A percentile compares a stretch with the other conserved stretches of the same genome.
phyloP scores from a whole-genome alignment of 805 yeast genomes.

The Metschnikowia cubensis region DNA sequence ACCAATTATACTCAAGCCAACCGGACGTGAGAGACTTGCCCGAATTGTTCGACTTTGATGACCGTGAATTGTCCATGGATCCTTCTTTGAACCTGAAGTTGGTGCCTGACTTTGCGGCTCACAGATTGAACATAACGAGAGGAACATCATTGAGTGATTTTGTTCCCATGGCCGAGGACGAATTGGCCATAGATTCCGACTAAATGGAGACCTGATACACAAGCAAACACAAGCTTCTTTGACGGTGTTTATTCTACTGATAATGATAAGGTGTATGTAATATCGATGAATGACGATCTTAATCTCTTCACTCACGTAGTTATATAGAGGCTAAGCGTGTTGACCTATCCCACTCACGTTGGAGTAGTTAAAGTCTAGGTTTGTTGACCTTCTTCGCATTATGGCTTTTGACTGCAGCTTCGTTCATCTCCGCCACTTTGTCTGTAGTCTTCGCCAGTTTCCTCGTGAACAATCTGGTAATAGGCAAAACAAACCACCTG shows the following conservation, averaged over 20 bases:
- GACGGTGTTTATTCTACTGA: not conserved
- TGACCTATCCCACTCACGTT: constrained; percentile 20
- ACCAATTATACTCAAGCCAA: constrained; percentile 36
- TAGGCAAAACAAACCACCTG: constrained; percentile 45
- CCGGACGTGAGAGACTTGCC: constrained; percentile 45
- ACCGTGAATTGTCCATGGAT: constrained; percentile 46
- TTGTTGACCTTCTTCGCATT: constrained; percentile 26
- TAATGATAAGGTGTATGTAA: constrained; percentile 1
- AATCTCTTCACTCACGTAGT: not conserved
- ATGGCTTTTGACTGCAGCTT: constrained; percentile 8
- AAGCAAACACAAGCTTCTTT: not conserved
- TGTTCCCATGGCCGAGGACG: constrained; percentile 31
- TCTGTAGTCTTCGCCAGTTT: constrained; percentile 1
- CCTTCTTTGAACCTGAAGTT: constrained; percentile 37
- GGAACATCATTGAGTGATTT: constrained; percentile 29
- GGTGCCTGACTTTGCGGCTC: constrained; percentile 40
- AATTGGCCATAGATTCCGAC: constrained; percentile 31
- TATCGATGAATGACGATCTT: constrained; percentile 2
- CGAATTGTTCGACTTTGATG: constrained; percentile 48
- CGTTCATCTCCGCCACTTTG: constrained; percentile 3
- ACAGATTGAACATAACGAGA: constrained; percentile 25
- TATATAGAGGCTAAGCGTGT: constrained; percentile 32
- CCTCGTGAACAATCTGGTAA: constrained; percentile 21
- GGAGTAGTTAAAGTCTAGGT: constrained; percentile 28
- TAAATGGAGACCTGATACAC: constrained; percentile 5